Conservation (phyloP, 495 filamentous ascomycete species). For the Pseudomonodictys pantanalensis region DNA sequence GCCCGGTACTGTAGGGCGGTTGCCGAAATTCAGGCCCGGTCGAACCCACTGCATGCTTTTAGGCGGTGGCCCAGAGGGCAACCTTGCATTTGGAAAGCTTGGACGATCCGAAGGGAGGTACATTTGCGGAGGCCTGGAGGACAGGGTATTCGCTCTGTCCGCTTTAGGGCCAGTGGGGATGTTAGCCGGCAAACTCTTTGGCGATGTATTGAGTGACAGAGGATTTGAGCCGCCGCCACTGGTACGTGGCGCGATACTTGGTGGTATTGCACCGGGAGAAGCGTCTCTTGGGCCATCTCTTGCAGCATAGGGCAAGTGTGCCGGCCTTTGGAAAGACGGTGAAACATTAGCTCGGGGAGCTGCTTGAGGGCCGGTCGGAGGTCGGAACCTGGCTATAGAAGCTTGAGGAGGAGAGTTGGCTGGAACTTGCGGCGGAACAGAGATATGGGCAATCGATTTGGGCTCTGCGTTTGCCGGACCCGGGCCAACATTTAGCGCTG, state of each 20-base stretch:
- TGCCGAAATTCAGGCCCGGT: conserved; percentile 28
- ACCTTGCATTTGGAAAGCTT: conserved; percentile 25
- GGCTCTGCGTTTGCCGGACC: conserved; percentile 9
- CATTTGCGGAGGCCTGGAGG: conserved; percentile 17
- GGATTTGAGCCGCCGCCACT: conserved; percentile 23
- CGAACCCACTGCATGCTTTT: conserved; percentile 40
- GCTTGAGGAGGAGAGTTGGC: conserved; percentile 22
- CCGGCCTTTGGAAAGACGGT: conserved; percentile 30
- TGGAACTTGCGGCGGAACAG: not conserved
- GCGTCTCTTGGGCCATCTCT: conserved; percentile 25
- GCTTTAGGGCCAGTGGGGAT: conserved; percentile 45
- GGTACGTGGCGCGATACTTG: not conserved
- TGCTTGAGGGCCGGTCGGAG: conserved; percentile 28
- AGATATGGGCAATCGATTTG: not conserved
- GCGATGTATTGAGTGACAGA: conserved; percentile 37
- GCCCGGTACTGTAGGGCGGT: conserved; percentile 12
- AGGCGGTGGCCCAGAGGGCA: conserved; percentile 7
- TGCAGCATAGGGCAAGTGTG: conserved; percentile 8
- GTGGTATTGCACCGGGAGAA: conserved; percentile 28
- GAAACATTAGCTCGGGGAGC: conserved; percentile 30
- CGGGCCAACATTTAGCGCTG: not conserved
- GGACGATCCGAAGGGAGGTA: conserved; percentile 33
- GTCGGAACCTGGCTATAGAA: conserved; percentile 12
- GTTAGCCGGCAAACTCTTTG: conserved; percentile 32
- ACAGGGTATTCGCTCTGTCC: conserved; percentile 33